Evolutionary conservation across 352 stramenopile species (phyloP).

Genomic region (Globisporangium megalacanthum): DNA sequence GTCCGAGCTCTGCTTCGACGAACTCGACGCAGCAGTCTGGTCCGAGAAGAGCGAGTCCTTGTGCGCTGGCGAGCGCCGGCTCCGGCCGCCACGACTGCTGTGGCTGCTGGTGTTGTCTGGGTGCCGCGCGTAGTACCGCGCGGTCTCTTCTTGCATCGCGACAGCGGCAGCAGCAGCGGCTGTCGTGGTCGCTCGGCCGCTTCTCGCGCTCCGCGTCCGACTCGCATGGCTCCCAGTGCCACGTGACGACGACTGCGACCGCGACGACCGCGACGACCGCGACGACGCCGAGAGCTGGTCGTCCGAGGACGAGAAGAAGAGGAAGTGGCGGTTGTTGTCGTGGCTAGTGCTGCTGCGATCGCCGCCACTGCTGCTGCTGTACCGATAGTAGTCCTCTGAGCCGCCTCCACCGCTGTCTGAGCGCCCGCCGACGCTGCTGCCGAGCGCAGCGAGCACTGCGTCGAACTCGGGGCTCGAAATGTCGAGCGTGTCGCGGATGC

Average conservation of each 20-base stretch:
- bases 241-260: constrained; percentile 11
- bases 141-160: neutral
- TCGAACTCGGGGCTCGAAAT: constrained; percentile 41
- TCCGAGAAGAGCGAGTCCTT: constrained; percentile 15
- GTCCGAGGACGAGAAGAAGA: constrained; percentile 2
- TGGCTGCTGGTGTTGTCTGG: constrained; percentile 2
- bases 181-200: neutral
- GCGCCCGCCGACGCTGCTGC: neutral
- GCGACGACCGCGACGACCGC: constrained; percentile 8
- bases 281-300: constrained; percentile 6
- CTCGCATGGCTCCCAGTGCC: constrained; percentile 2
- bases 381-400: constrained; percentile 8
- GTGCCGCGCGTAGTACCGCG: neutral
- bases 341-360: neutral
- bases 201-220: neutral
- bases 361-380: constrained; percentile 4
- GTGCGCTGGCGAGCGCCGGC: constrained; percentile 6
- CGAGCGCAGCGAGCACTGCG: constrained; percentile 31
- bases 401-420: constrained; percentile 2
- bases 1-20: constrained; percentile 13
- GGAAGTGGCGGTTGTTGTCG: constrained; percentile 3
- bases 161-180: neutral
- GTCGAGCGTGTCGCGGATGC: constrained; percentile 46
- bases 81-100: neutral
- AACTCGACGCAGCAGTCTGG: constrained; percentile 12